Conservation (phyloP, 2,329 filamentous ascomycete genomes). For the Pseudogymnoascus sp. region DNA sequence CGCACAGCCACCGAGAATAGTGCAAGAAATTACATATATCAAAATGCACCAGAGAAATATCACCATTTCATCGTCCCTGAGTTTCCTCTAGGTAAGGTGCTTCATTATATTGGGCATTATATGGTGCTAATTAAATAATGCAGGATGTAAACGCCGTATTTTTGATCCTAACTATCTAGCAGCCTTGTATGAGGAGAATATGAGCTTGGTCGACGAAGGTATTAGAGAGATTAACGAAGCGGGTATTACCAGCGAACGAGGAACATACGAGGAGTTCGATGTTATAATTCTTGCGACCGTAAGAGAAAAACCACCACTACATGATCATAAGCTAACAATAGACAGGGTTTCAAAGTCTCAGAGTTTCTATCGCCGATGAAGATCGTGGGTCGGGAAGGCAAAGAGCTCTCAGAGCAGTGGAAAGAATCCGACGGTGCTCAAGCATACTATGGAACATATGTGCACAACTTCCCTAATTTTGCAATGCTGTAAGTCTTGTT, state of each 20-base stretch:
- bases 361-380: conserved; percentile 31
- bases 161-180: conserved; percentile 28
- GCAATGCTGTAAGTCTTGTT: conserved; percentile 15
- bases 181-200: conserved; percentile 9
- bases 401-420: conserved; percentile 28
- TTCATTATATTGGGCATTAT: neutral
- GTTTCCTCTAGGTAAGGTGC: conserved; percentile 11
- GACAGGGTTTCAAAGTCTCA: conserved; percentile 26
- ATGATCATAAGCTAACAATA: neutral
- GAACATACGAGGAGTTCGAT: conserved; percentile 14
- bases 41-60: conserved; percentile 8
- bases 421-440: conserved; percentile 26
- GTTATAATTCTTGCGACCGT: conserved; percentile 17
- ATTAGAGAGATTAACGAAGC: conserved; percentile 13
- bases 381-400: conserved; percentile 21
- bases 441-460: conserved; percentile 25
- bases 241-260: conserved; percentile 11
- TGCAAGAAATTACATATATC: neutral
- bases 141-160: conserved; percentile 28
- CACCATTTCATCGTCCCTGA: conserved; percentile 10
- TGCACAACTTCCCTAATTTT: conserved; percentile 27
- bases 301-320: conserved; percentile 12
- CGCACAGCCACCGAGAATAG: neutral
- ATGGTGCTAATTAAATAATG: neutral
- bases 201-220: conserved; percentile 12